phyloP scores from a whole-genome alignment of 345 rosid genomes.

The Lepidium africanum region DNA sequence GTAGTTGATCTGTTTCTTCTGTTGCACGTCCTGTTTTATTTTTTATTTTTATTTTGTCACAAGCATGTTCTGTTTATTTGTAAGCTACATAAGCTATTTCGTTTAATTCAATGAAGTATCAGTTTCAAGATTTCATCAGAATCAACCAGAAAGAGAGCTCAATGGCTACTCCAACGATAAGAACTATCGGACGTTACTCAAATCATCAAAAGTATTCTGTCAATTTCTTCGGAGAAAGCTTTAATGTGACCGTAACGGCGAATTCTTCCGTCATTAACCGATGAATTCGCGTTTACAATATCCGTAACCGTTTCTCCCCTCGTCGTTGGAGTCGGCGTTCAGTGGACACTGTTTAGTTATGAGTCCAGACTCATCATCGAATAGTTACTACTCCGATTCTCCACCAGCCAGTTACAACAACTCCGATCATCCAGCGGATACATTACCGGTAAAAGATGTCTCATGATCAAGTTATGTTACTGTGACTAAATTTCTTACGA shows the following conservation, averaged over 20 bases:
- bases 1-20: no score
- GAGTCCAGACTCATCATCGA: neutral
- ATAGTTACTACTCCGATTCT: neutral
- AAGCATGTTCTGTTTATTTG: no score
- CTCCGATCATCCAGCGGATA: neutral
- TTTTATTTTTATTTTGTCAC: no score
- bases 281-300: neutral
- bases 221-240: neutral
- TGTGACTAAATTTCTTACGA: neutral
- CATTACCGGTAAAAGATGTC: neutral
- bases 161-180: constrained; percentile 13
- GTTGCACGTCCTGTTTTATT: no score
- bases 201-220: neutral
- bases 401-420: neutral
- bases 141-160: neutral
- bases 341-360: neutral
- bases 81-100: no score
- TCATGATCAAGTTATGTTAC: neutral
- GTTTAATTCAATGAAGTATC: no score
- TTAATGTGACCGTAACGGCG: neutral
- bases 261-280: neutral
- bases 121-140: no score
- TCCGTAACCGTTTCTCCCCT: neutral
- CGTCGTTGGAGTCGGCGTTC: constrained; percentile 5
- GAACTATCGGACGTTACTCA: neutral